A percentile compares a stretch with the other conserved stretches of the same genome.
These are phyloP conservation scores for Cicer cuneatum DNA, from an alignment of 306 rosid genomes.

Conservation along the genomic window DNA sequence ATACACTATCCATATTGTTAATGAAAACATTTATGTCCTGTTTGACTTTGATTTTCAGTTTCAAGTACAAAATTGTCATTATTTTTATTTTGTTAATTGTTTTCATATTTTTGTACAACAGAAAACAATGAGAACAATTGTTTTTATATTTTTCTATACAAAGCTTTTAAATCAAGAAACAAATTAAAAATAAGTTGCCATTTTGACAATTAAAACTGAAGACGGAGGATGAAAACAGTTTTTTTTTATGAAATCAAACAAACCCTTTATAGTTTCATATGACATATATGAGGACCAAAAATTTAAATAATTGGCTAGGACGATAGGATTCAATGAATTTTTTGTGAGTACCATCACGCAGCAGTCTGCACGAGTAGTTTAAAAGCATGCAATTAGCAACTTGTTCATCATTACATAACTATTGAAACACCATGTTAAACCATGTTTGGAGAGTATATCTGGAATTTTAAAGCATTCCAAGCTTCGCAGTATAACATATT, in stretches of 20 bases:
- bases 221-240: not conserved
- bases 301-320: conserved; percentile 16
- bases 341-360: not conserved
- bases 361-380: not conserved
- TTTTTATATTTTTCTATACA: not conserved
- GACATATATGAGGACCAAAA: not conserved
- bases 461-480: not conserved
- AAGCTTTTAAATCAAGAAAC: not conserved
- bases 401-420: not conserved
- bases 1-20: conserved; percentile 15
- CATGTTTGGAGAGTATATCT: conserved; percentile 16
- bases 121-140: not conserved
- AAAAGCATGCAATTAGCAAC: not conserved
- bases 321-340: not conserved
- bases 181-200: not conserved
- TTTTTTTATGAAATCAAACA: not conserved
- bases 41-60: not conserved
- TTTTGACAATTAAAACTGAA: not conserved
- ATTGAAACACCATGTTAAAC: conserved; percentile 1
- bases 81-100: not conserved
- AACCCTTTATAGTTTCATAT: conserved; percentile 2
- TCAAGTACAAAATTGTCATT: not conserved
- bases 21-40: not conserved
- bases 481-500: not conserved
- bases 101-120: not conserved